These are phyloP conservation scores for Chrysochromulina tobinii DNA, from an alignment of 78 protist species.

Conservation along the genomic window DNA sequence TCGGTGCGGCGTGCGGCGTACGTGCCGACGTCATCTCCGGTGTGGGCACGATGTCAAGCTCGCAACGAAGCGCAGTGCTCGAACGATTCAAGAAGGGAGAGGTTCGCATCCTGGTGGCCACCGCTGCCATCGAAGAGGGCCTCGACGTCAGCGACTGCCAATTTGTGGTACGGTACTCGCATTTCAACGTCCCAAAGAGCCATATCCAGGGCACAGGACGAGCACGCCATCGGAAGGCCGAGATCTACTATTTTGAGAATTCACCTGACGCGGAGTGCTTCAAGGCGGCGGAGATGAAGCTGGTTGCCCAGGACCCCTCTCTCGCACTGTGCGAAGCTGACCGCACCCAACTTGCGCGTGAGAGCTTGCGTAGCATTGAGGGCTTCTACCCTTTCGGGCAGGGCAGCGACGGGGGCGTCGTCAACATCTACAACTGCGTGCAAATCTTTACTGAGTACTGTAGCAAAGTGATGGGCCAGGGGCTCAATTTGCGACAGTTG, in stretches of 20 bases:
- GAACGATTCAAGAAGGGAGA: background rate
- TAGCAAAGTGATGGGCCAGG: background rate
- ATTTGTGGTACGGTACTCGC: background rate
- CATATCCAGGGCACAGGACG: conserved; percentile 14
- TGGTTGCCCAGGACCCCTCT: background rate
- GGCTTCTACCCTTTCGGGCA: background rate
- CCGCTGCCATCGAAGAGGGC: conserved; percentile 32
- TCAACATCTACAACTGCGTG: background rate
- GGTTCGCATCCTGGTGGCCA: background rate
- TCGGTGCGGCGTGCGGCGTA: background rate
- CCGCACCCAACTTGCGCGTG: background rate
- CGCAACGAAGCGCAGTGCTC: background rate
- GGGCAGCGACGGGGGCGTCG: background rate
- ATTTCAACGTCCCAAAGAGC: background rate
- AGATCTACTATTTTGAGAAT: conserved; percentile 10
- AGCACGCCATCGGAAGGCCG: background rate
- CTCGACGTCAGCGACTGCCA: conserved; percentile 23
- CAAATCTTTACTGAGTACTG: background rate
- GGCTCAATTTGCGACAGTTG: background rate
- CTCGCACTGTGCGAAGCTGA: background rate
- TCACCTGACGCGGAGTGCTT: background rate
- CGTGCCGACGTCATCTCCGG: background rate
- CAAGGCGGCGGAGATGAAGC: background rate
- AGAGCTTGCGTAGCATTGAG: background rate
- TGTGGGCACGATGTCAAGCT: background rate